Conservation (phyloP, 805 yeast genomes). For the Saturnispora besseyi region DNA sequence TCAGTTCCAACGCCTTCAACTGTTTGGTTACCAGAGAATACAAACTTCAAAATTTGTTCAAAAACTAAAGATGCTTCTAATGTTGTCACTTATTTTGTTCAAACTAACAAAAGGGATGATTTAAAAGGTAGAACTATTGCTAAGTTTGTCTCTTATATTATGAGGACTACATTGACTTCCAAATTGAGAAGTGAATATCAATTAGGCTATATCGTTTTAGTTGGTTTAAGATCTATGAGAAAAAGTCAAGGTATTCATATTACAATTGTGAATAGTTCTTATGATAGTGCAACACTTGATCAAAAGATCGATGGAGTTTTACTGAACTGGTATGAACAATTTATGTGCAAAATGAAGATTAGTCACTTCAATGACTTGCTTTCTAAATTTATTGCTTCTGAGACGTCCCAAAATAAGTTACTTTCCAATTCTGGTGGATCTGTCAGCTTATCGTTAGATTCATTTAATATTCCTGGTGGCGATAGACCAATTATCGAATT, state of each 20-base stretch:
- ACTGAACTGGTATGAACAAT: slow-evolving; percentile 30
- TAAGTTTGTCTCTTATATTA: slow-evolving; percentile 36
- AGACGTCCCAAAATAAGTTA: slow-evolving; percentile 15
- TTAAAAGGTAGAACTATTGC: slow-evolving; percentile 32
- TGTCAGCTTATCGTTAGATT: slow-evolving; percentile 21
- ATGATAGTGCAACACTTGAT: slow-evolving; percentile 34
- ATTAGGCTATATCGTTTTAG: slow-evolving; percentile 53
- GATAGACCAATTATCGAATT: slow-evolving; percentile 22
- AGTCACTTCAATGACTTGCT: slow-evolving; percentile 31
- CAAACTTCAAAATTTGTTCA: slow-evolving; percentile 28
- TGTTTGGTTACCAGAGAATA: slow-evolving; percentile 29
- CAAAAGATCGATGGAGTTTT: slow-evolving; percentile 41
- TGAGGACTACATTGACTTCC: slow-evolving; percentile 35
- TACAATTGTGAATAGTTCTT: slow-evolving; percentile 43
- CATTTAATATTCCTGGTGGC: slow-evolving; percentile 17
- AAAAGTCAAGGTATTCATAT: slow-evolving; percentile 51
- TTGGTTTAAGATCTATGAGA: slow-evolving; percentile 45
- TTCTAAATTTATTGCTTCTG: slow-evolving; percentile 29
- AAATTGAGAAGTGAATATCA: slow-evolving; percentile 48
- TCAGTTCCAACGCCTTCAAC: slow-evolving; percentile 29
- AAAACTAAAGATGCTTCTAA: slow-evolving; percentile 43
- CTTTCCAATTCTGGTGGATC: slow-evolving; percentile 15
- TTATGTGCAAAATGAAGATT: slow-evolving; percentile 26
- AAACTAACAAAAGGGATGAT: slow-evolving; percentile 43
- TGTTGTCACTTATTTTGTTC: slow-evolving; percentile 45